Conservation (phyloP, 208 protist species). For the Wallacemonas sp. region DNA sequence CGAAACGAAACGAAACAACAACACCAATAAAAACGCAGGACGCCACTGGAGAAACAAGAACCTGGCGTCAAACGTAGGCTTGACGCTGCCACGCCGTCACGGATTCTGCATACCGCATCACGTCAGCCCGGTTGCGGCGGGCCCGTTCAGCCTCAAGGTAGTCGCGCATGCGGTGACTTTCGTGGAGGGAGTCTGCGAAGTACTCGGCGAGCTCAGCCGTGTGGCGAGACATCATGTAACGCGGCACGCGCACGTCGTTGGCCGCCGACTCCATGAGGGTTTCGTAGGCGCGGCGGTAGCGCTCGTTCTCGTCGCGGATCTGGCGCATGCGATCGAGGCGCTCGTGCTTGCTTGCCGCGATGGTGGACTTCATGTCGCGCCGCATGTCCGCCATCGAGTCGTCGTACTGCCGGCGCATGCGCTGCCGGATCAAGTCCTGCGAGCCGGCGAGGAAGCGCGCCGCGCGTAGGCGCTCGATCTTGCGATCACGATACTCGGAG, state of each 20-base stretch:
- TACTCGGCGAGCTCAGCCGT: conserved; percentile 66
- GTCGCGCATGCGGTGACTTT: conserved; percentile 64
- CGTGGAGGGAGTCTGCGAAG: conserved; percentile 68
- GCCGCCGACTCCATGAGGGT: conserved; percentile 68
- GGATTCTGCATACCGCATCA: conserved; percentile 69
- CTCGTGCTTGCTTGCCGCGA: conserved; percentile 30
- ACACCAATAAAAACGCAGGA: not conserved
- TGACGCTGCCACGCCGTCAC: conserved; percentile 82
- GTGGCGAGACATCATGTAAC: conserved; percentile 65
- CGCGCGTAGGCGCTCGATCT: conserved; percentile 79
- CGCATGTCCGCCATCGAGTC: conserved; percentile 46
- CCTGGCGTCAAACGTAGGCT: conserved; percentile 28
- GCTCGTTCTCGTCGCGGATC: conserved; percentile 76
- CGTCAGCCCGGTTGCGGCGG: conserved; percentile 45
- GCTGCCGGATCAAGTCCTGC: conserved; percentile 62
- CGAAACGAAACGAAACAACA: conserved; percentile 12
- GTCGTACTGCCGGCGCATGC: conserved; percentile 71
- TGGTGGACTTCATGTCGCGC: conserved; percentile 33
- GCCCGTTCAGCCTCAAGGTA: conserved; percentile 66
- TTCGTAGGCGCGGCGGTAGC: conserved; percentile 74
- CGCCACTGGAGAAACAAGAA: not conserved
- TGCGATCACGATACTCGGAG: conserved; percentile 59
- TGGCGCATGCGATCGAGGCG: conserved; percentile 54
- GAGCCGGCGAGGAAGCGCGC: conserved; percentile 68
- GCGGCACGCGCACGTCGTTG: conserved; percentile 61